These are phyloP conservation scores for Ceratobasidium sp. DNA, from an alignment of 1,284 basidiomycete genomes.

Conservation along the genomic window DNA sequence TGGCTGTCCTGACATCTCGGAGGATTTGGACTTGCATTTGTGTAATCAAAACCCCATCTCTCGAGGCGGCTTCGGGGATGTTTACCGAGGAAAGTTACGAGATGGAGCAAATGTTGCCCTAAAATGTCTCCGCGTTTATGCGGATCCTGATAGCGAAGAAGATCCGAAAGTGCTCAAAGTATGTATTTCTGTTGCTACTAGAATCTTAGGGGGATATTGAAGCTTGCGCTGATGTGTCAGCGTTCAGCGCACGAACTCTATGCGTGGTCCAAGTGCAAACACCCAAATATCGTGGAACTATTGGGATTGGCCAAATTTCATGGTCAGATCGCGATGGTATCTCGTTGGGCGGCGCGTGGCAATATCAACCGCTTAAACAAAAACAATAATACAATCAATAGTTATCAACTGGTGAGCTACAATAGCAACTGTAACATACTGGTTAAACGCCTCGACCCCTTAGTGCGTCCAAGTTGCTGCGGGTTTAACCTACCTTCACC, in stretches of 20 bases:
- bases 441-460: too few relatives aligned
- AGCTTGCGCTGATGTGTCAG: too few relatives aligned
- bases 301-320: constrained; percentile 28
- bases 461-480: constrained; percentile 27
- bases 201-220: too few relatives aligned
- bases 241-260: constrained; percentile 26
- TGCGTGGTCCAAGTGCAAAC: constrained; percentile 15
- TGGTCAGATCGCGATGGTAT: constrained; percentile 14
- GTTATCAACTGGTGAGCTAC: constrained; percentile 10
- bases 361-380: not conserved
- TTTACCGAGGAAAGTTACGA: not conserved
- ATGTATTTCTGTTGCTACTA: not conserved
- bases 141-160: too few relatives aligned
- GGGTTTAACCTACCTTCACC: constrained; percentile 16
- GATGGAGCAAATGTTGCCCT: not conserved
- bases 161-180: constrained; percentile 3
- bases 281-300: constrained; percentile 24
- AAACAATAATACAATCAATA: not conserved
- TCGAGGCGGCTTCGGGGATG: constrained; percentile 3
- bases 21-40: not conserved
- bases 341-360: too few relatives aligned
- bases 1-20: not conserved
- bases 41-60: not conserved
- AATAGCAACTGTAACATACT: not conserved
- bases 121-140: not conserved